Evolutionary conservation across 352 stramenopile genomes (phyloP).

Genomic region (Globisporangium middletonii): DNA sequence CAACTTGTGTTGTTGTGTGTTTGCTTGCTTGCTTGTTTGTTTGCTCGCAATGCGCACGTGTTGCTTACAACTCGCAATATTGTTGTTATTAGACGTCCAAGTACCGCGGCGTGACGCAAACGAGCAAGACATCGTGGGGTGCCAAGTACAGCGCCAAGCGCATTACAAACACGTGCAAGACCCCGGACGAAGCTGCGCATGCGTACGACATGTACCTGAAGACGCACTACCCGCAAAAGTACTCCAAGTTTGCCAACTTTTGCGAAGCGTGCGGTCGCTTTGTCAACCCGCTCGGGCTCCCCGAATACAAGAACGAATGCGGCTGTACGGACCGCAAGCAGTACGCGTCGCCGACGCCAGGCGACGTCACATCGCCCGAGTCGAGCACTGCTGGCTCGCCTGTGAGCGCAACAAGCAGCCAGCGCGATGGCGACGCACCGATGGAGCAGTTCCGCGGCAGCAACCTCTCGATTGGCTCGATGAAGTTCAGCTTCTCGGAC

Average conservation of each 20-base stretch:
- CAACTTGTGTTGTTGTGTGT: neutral
- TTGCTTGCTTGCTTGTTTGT: slow-evolving; percentile 4
- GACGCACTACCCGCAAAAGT: slow-evolving; percentile 76
- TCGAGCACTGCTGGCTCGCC: slow-evolving; percentile 10
- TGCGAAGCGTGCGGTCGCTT: slow-evolving; percentile 76
- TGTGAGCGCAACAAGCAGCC: slow-evolving; percentile 21
- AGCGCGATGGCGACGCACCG: slow-evolving; percentile 17
- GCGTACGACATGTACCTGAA: slow-evolving; percentile 84
- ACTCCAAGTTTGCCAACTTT: slow-evolving; percentile 85
- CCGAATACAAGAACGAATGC: slow-evolving; percentile 73
- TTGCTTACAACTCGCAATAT: neutral
- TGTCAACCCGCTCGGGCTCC: slow-evolving; percentile 71
- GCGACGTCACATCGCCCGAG: slow-evolving; percentile 14
- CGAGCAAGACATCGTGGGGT: slow-evolving; percentile 84
- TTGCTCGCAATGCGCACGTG: slow-evolving; percentile 1
- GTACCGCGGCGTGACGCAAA: slow-evolving; percentile 80
- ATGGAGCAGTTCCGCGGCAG: slow-evolving; percentile 34
- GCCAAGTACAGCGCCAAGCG: slow-evolving; percentile 86
- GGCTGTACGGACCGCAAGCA: slow-evolving; percentile 27
- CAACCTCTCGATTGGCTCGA: slow-evolving; percentile 62
- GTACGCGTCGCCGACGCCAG: slow-evolving; percentile 16
- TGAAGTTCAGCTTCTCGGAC: slow-evolving; percentile 70
- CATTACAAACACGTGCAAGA: slow-evolving; percentile 87
- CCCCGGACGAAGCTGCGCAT: slow-evolving; percentile 73
- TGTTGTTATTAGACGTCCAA: slow-evolving; percentile 60